Conservation (phyloP, 2,329 filamentous ascomycete genomes). For the Sclerotinia minor region DNA sequence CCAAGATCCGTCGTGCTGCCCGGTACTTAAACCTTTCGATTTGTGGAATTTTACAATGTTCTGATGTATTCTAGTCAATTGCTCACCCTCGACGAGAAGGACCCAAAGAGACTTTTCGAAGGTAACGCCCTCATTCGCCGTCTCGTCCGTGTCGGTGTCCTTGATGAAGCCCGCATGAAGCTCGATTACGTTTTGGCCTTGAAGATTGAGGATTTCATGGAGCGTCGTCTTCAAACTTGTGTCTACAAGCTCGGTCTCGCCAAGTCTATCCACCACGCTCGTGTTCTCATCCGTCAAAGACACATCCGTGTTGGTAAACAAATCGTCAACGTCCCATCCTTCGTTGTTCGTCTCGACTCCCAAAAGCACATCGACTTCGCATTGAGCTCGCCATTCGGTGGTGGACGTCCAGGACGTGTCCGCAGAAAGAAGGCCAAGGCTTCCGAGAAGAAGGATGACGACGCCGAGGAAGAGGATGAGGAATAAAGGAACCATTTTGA, state of each 20-base stretch:
- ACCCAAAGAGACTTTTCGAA: slow-evolving; percentile 99
- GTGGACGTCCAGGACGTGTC: slow-evolving; percentile 94
- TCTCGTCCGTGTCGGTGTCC: slow-evolving; percentile 98
- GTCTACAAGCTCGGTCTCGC: slow-evolving; percentile 99
- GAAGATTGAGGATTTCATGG: slow-evolving; percentile 99
- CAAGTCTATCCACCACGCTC: slow-evolving; percentile 99
- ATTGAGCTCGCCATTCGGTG: slow-evolving; percentile 95
- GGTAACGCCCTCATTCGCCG: slow-evolving; percentile 99
- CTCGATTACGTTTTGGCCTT: slow-evolving; percentile 99
- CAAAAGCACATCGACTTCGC: slow-evolving; percentile 99
- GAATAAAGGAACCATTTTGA: slow-evolving; percentile 45
- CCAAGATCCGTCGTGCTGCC: slow-evolving; percentile 99
- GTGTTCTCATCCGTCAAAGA: slow-evolving; percentile 98
- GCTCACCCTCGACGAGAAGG: slow-evolving; percentile 99
- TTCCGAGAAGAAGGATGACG: slow-evolving; percentile 79
- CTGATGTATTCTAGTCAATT: slow-evolving; percentile 72
- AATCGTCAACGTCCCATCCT: slow-evolving; percentile 99
- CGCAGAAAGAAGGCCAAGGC: slow-evolving; percentile 99
- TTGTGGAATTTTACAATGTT: not conserved
- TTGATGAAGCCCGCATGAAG: slow-evolving; percentile 99
- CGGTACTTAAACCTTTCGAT: slow-evolving; percentile 60
- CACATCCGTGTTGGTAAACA: slow-evolving; percentile 99
- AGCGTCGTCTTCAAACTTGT: slow-evolving; percentile 99
- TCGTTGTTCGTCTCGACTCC: slow-evolving; percentile 99
- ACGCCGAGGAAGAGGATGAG: slow-evolving; percentile 85